These are phyloP conservation scores for Teratosphaeria viscida DNA, from an alignment of 2,329 filamentous ascomycete genomes.

Conservation along the genomic window DNA sequence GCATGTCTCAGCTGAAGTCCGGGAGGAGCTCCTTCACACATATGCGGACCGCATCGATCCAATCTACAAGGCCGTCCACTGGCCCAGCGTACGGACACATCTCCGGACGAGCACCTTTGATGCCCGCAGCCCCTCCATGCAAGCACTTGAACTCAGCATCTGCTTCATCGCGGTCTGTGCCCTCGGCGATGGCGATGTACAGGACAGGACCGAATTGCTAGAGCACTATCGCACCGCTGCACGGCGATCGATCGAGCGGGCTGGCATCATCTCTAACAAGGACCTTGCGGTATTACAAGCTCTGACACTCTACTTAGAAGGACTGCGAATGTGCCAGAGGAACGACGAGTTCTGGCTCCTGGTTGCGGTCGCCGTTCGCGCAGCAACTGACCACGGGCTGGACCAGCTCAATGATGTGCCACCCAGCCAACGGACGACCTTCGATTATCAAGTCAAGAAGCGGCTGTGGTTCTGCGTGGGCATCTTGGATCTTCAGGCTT, in stretches of 20 bases:
- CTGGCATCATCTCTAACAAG: background rate
- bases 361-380: background rate
- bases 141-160: background rate
- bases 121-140: background rate
- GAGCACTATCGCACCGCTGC: background rate
- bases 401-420: background rate
- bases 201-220: background rate
- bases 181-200: background rate
- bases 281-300: background rate
- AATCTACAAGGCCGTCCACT: background rate
- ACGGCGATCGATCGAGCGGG: background rate
- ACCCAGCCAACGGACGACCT: background rate
- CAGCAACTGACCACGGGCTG: background rate
- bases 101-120: background rate
- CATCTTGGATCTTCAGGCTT: background rate
- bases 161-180: background rate
- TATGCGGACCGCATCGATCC: background rate
- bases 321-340: background rate
- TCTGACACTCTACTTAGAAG: background rate
- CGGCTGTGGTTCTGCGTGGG: conserved; percentile 1
- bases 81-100: background rate
- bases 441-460: background rate
- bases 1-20: background rate
- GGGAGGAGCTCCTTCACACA: background rate
- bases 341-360: background rate